Percentiles rank a stretch among this genome's conserved stretches.
Evolutionary conservation across 441 rosid genomes (phyloP).

Genomic region (Biscutella laevigata): DNA sequence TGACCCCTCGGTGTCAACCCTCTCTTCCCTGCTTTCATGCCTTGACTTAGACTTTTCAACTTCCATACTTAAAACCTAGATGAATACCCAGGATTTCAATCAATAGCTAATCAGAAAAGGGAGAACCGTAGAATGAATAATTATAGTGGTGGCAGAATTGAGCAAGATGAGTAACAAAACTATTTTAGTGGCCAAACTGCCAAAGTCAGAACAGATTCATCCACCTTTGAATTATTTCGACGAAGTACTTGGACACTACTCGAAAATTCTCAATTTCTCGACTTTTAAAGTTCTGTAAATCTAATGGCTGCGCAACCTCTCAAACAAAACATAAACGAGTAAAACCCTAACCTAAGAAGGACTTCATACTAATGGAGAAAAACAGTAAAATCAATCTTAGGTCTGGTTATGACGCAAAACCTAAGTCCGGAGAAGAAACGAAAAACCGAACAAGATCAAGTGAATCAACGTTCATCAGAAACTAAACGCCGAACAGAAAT

Average conservation of each 20-base stretch:
- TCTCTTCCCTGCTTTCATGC: constrained; percentile 24
- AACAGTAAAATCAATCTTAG: neutral
- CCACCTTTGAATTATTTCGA: neutral
- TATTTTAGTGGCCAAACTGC: neutral
- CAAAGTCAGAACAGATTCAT: neutral
- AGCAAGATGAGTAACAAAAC: neutral
- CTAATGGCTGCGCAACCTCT: neutral
- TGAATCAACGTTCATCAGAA: neutral
- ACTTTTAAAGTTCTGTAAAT: neutral
- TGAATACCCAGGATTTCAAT: neutral
- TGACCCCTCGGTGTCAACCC: constrained; percentile 33
- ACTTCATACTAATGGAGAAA: neutral
- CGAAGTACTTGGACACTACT: neutral
- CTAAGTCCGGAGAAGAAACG: neutral
- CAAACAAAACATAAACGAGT: neutral
- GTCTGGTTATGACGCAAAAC: neutral
- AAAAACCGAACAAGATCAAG: neutral
- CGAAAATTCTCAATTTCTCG: neutral
- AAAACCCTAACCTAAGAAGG: constrained; percentile 10
- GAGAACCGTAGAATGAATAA: neutral
- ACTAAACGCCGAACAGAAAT: neutral
- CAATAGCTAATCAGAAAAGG: neutral
- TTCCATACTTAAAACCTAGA: constrained; percentile 20
- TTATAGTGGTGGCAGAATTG: neutral
- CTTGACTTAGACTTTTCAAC: constrained; percentile 27